These are phyloP conservation scores for Monosiga brevicollis DNA, from an alignment of 78 protist genomes.

Conservation along the genomic window DNA sequence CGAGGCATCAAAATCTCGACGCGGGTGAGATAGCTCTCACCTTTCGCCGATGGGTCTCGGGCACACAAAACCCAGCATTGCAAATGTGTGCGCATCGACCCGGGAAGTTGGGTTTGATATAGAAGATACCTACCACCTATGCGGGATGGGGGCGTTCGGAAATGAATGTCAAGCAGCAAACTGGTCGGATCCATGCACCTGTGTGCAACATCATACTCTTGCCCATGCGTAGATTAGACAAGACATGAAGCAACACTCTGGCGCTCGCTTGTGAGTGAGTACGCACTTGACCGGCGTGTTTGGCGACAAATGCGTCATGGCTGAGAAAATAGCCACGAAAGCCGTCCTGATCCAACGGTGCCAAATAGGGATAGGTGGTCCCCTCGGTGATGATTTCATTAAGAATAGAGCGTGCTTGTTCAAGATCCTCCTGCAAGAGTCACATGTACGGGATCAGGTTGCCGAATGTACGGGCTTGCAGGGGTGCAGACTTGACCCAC, in stretches of 20 bases:
- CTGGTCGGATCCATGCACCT: no score
- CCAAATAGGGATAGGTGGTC: not conserved
- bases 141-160: no score
- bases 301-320: conserved; percentile 21
- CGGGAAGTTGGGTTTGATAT: conserved; percentile 24
- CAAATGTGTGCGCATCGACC: conserved; percentile 28
- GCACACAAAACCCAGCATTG: conserved; percentile 19
- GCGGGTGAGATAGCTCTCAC: no score
- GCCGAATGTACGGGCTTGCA: no score
- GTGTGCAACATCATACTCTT: not conserved
- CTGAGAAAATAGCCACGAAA: conserved; percentile 7
- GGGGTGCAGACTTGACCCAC: no score
- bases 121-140: conserved; percentile 4
- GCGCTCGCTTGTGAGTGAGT: not conserved
- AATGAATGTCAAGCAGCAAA: no score
- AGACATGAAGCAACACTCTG: no score
- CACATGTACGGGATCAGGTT: no score
- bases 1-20: no score
- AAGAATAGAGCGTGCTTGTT: not conserved
- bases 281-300: not conserved
- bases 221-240: not conserved
- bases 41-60: no score
- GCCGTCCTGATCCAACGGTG: not conserved
- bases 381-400: conserved; percentile 3
- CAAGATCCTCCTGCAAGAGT: not conserved